phyloP scores from a whole-genome alignment of 2,329 filamentous ascomycete genomes.

The Ramichloridium luteum region DNA sequence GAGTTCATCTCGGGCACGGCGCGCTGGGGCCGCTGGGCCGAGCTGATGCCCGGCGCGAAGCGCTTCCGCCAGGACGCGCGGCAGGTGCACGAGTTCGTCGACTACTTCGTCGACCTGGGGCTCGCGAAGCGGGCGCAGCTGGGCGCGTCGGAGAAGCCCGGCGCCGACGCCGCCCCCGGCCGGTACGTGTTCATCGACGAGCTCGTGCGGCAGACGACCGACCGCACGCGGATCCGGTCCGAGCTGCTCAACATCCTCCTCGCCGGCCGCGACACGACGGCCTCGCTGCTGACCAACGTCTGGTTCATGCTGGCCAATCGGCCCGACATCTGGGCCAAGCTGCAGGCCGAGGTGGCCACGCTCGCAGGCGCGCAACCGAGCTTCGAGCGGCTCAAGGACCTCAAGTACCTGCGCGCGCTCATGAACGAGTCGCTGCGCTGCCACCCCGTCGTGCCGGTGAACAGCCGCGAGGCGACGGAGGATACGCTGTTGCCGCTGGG shows the following conservation, averaged over 20 bases:
- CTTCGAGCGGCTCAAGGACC: conserved; percentile 24
- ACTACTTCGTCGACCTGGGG: conserved; percentile 37
- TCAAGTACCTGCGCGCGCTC: conserved; percentile 40
- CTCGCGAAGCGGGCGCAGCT: conserved; percentile 23
- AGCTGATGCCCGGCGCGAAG: conserved; percentile 18
- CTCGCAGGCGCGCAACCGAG: conserved; percentile 29
- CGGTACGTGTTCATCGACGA: conserved; percentile 40
- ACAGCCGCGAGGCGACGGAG: conserved; percentile 57
- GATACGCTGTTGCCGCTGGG: conserved; percentile 64
- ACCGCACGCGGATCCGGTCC: conserved; percentile 36
- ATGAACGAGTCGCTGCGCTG: conserved; percentile 68
- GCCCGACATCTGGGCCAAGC: conserved; percentile 20
- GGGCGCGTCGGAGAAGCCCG: conserved; percentile 23
- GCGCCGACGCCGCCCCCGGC: conserved; percentile 19
- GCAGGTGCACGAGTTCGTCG: conserved; percentile 35
- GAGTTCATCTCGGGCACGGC: conserved; percentile 17
- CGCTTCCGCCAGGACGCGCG: conserved; percentile 30
- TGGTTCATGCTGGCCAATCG: conserved; percentile 25
- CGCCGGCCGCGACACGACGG: conserved; percentile 44
- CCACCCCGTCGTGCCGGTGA: conserved; percentile 69
- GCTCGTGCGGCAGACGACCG: conserved; percentile 34
- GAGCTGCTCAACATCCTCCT: conserved; percentile 41
- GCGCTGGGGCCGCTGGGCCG: conserved; percentile 16
- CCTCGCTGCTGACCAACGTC: conserved; percentile 37
- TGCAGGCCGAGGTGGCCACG: conserved; percentile 21